phyloP scores from a whole-genome alignment of 441 rosid species.

The Rhodomyrtus psidioides region DNA sequence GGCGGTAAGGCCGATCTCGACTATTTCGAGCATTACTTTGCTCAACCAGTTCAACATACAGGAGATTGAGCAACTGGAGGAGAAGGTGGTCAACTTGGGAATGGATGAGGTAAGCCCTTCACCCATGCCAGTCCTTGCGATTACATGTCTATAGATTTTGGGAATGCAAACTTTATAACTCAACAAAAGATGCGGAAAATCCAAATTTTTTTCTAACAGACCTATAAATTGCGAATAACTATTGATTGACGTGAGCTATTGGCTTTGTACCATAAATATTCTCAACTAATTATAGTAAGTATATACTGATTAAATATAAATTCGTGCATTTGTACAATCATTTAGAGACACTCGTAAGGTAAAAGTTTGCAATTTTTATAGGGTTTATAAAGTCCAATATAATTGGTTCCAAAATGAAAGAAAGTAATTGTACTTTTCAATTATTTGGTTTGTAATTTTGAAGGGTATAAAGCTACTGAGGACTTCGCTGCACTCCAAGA shows the following conservation, averaged over 20 bases:
- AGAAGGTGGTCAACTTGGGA: constrained; percentile 3
- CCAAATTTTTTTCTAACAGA: not conserved
- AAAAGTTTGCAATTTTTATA: not conserved
- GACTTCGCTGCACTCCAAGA: not conserved
- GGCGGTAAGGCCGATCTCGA: too few species aligned
- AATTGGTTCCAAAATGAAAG: not conserved
- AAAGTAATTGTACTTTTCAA: not conserved
- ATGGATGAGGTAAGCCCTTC: constrained; percentile 9
- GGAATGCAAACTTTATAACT: not conserved
- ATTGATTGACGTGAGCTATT: not conserved
- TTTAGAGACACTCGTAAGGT: not conserved
- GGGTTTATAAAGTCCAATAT: not conserved
- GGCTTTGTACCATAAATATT: not conserved
- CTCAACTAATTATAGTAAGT: not conserved
- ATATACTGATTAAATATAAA: not conserved
- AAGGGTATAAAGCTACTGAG: not conserved
- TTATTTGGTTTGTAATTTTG: not conserved
- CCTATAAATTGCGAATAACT: not conserved
- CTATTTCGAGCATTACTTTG: constrained; percentile 1
- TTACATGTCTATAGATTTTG: not conserved
- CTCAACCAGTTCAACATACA: constrained; percentile 9
- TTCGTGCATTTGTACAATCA: not conserved
- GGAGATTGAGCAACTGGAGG: constrained; percentile 6
- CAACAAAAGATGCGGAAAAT: not conserved
- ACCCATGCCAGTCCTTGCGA: not conserved